phyloP scores from a whole-genome alignment of 495 filamentous ascomycete species.

The Oleoguttula mirabilis region DNA sequence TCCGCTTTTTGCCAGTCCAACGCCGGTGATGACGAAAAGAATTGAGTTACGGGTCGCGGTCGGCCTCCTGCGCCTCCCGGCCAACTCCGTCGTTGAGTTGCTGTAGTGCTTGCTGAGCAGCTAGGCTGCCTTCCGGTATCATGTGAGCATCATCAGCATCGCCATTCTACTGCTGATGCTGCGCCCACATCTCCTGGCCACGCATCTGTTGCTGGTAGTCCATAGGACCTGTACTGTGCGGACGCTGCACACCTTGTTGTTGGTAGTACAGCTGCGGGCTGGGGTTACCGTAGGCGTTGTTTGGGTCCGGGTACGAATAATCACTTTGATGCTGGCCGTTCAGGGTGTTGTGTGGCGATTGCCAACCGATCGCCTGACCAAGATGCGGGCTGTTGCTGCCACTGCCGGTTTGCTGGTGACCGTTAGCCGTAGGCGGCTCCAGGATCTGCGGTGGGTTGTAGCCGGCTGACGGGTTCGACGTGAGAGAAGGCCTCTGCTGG shows the following conservation, averaged over 20 bases:
- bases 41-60: no score
- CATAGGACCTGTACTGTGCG: conserved; percentile 32
- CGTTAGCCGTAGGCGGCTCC: conserved; percentile 54
- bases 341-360: conserved; percentile 29
- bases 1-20: neutral
- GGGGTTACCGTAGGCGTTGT: conserved; percentile 17
- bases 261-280: conserved; percentile 29
- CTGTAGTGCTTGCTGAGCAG: no score
- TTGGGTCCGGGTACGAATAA: conserved; percentile 32
- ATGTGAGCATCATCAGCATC: neutral
- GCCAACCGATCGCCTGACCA: conserved; percentile 27
- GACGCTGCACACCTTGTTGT: conserved; percentile 26
- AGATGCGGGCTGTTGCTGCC: conserved; percentile 33
- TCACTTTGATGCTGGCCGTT: conserved; percentile 21
- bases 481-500: conserved; percentile 52
- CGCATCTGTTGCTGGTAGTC: conserved; percentile 28
- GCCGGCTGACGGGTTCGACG: conserved; percentile 60
- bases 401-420: conserved; percentile 27
- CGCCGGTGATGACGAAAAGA: neutral
- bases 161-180: conserved; percentile 25
- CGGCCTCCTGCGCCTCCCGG: no score
- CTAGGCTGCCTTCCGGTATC: no score
- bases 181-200: conserved; percentile 25
- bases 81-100: no score
- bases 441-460: conserved; percentile 78